Evolutionary conservation across 306 rosid genomes (phyloP), one percentile per base, ranked within the genome.

Genomic region (Dalbergia cochinchinensis): DNA sequence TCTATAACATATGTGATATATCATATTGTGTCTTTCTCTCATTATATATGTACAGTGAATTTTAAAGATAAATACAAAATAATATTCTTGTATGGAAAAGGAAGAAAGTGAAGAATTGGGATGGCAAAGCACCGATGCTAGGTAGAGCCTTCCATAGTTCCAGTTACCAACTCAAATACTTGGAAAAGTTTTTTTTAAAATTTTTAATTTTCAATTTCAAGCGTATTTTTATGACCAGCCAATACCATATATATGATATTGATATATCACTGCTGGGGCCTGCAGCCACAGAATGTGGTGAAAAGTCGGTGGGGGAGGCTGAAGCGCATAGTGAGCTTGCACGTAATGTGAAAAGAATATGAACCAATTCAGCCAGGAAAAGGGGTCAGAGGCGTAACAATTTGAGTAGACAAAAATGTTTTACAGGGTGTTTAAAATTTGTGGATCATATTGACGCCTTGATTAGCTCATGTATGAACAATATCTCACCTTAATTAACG

Each of bases 171-270:
- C 11, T 50, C 63, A 63, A 62, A 74, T 4, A 3, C 6, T 73
- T 4, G 20, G 31, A 3, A 62, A 4, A 7, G 0, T 45, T 59
- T 47, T 45, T 69, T 26, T 31, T 26, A n/a, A n/a, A 1, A 5
- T 33, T 11, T 3, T 33, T 44, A 3, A 14, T 7, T 31, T 51
- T 12, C 5, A 37, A 61, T 47, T 79, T 50, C 53, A 39, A 82
- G 44, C 73, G 66, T 61, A n/a, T 22, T 61, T 82, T 50, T 76
- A 61, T 76, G 78, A 76, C 85, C 68, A 15, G 60, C 34, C 20
- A 33, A 65, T 61, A 0, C 50, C 5, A 65, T 3, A 11, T 51
- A 2, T 63, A 48, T 33, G 16, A 34, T 5, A 10, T 37, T 37
- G 9, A 5, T 13, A 26, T 8, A 15, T 63, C 73, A 51, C 60